These are phyloP conservation scores for Epichloe bromicola DNA, from an alignment of 2,329 filamentous ascomycete species.

Conservation along the genomic window DNA sequence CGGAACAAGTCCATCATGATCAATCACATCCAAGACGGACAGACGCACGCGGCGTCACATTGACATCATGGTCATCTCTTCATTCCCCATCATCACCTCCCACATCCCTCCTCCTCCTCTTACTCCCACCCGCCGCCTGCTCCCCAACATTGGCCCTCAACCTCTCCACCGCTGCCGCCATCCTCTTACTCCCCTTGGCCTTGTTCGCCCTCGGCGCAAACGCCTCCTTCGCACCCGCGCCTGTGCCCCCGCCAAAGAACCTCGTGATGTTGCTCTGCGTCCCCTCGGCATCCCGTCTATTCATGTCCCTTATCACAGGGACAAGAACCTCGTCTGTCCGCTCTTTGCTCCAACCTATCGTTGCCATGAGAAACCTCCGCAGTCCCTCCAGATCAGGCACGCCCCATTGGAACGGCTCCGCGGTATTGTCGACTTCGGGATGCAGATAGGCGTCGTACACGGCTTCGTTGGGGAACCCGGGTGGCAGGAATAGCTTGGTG, in stretches of 20 bases:
- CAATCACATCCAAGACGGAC: too few species aligned
- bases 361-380: constrained; percentile 73
- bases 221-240: constrained; percentile 50
- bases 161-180: constrained; percentile 61
- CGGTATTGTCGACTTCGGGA: constrained; percentile 71
- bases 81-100: constrained; percentile 9
- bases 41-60: too few species aligned
- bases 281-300: constrained; percentile 71
- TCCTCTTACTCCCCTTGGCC: constrained; percentile 53
- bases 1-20: too few species aligned
- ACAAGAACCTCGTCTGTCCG: constrained; percentile 91
- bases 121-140: constrained; percentile 1
- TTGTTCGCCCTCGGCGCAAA: constrained; percentile 57
- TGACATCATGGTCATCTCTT: background rate
- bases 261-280: constrained; percentile 95
- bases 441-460: constrained; percentile 75
- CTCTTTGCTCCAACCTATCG: constrained; percentile 86
- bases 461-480: constrained; percentile 62
- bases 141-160: constrained; percentile 33
- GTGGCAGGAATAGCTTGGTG: constrained; percentile 75
- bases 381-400: constrained; percentile 84
- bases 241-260: constrained; percentile 68
- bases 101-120: constrained; percentile 10
- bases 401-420: constrained; percentile 84
- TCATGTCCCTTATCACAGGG: constrained; percentile 93